Percentiles rank a stretch among this genome's conserved stretches.
Evolutionary conservation across 768 basidiomycete genomes (phyloP).

Genomic region (Mycena maculata): DNA sequence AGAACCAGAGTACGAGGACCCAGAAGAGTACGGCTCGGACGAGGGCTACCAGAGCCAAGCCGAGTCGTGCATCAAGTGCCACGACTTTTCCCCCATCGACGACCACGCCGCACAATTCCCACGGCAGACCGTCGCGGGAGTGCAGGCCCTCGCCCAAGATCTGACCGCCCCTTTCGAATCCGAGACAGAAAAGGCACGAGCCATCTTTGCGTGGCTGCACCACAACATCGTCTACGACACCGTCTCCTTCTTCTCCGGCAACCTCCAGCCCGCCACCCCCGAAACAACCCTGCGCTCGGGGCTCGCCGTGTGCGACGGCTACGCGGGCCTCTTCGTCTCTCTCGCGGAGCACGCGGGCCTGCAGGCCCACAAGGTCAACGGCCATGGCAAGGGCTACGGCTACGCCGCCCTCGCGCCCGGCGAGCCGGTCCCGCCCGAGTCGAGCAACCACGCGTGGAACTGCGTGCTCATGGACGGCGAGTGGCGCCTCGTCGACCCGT

Average conservation of each 20-base stretch:
- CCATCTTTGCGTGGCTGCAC: conserved; percentile 61
- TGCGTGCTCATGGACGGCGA: conserved; percentile 56
- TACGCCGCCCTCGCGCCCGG: conserved; percentile 47
- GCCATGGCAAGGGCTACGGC: conserved; percentile 61
- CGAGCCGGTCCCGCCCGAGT: conserved; percentile 50
- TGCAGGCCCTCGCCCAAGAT: conserved; percentile 53
- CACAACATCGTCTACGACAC: conserved; percentile 60
- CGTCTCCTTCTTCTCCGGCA: conserved; percentile 56
- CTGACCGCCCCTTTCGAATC: conserved; percentile 55
- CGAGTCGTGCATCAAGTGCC: conserved; percentile 53
- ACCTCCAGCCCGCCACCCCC: conserved; percentile 49
- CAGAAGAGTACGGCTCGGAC: conserved; percentile 16
- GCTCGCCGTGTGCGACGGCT: conserved; percentile 62
- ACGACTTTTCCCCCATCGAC: conserved; percentile 56
- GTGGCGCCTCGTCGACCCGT: conserved; percentile 60
- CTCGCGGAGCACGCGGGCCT: conserved; percentile 54
- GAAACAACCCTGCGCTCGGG: conserved; percentile 55
- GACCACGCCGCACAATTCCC: conserved; percentile 58
- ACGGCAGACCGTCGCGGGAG: conserved; percentile 51
- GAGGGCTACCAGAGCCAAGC: conserved; percentile 27
- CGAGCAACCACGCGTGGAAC: conserved; percentile 62
- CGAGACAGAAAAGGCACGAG: conserved; percentile 59
- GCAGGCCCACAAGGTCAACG: conserved; percentile 54
- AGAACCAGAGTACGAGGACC: conserved; percentile 36
- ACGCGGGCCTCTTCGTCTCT: conserved; percentile 56